Evolutionary conservation across 192 early-diverging fungal species (phyloP).

Genomic region (Backusella morwellensis): DNA sequence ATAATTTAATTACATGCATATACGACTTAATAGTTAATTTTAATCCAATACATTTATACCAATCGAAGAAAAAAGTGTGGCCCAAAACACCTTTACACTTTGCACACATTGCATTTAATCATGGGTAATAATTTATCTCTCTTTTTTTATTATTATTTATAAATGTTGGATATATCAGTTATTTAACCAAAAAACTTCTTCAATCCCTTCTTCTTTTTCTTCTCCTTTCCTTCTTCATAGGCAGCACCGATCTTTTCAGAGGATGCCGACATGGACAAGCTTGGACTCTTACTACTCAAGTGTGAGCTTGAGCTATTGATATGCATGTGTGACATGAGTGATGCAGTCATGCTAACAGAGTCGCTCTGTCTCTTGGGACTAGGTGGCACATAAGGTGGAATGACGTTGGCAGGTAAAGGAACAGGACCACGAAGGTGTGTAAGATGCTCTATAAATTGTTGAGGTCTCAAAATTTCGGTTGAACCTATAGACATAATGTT

Average conservation of each 20-base stretch:
- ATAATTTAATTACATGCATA: too few relatives aligned
- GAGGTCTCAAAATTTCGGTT: slow-evolving; percentile 29
- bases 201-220: slow-evolving; percentile 36
- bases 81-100: not conserved
- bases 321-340: slow-evolving; percentile 13
- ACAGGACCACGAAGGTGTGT: slow-evolving; percentile 18
- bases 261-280: not conserved
- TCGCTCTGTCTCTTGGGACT: slow-evolving; percentile 4
- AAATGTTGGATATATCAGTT: not conserved
- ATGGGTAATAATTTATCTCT: not conserved
- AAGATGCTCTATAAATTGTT: slow-evolving; percentile 25
- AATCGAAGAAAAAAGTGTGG: not conserved
- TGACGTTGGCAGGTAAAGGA: slow-evolving; percentile 11
- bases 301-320: not conserved
- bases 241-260: not conserved
- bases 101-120: not conserved
- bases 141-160: not conserved
- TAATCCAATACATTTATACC: too few relatives aligned
- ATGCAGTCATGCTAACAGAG: not conserved
- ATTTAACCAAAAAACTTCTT: slow-evolving; percentile 31
- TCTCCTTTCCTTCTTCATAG: slow-evolving; percentile 16
- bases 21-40: too few relatives aligned
- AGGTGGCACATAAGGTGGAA: slow-evolving; percentile 32
- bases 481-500: slow-evolving; percentile 8
- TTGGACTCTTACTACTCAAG: not conserved